Conservation (phyloP, 768 basidiomycete genomes). For the Boletus eberwhitei region DNA sequence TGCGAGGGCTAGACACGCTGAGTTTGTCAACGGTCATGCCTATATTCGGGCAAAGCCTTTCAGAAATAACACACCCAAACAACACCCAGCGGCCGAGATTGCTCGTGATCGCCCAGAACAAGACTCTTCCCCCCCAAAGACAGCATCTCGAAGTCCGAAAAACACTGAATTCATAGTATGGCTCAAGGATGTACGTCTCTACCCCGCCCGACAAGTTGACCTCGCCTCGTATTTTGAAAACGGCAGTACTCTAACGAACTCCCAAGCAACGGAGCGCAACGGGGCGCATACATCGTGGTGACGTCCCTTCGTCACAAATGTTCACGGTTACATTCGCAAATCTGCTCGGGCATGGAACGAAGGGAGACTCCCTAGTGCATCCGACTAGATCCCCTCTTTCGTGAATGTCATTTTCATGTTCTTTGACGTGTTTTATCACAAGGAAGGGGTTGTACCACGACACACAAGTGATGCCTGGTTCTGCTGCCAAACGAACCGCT, state of each 20-base stretch:
- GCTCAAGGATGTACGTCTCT: constrained; percentile 56
- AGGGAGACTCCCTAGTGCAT: too few species aligned
- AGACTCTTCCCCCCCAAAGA: constrained; percentile 47
- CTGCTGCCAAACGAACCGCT: constrained; percentile 68
- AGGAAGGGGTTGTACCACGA: constrained; percentile 59
- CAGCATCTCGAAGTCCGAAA: constrained; percentile 76
- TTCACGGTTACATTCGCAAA: constrained; percentile 79
- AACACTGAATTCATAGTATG: constrained; percentile 77
- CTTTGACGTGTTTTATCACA: background rate
- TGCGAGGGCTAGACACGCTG: too few species aligned
- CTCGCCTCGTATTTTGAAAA: constrained; percentile 28
- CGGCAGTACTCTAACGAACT: constrained; percentile 56
- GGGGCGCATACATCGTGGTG: background rate
- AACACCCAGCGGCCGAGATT: background rate
- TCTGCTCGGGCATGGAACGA: constrained; percentile 93
- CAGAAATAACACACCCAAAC: constrained; percentile 11
- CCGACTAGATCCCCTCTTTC: too few species aligned
- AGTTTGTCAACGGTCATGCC: background rate
- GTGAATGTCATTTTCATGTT: background rate
- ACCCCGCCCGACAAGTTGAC: background rate
- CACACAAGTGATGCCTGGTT: constrained; percentile 50
- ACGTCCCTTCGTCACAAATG: constrained; percentile 10
- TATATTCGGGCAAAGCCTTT: background rate
- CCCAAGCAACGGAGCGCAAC: background rate
- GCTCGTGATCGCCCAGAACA: constrained; percentile 47